Percentiles rank a stretch among this genome's conserved stretches.
phyloP scores from a whole-genome alignment of 345 rosid species.

The Leavenworthia alabamica region DNA sequence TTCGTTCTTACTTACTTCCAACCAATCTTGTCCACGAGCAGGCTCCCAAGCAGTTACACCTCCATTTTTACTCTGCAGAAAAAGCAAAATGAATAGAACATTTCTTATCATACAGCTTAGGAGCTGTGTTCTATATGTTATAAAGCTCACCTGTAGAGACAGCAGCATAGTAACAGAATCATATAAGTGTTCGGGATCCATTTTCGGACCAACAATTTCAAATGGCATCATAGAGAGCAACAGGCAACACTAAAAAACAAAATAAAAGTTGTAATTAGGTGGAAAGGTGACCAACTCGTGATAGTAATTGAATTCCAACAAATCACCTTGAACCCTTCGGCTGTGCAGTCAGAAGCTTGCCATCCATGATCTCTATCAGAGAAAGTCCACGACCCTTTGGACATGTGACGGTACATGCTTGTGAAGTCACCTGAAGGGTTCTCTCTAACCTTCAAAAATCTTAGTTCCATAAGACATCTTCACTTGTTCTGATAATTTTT shows the following conservation, averaged over 20 bases:
- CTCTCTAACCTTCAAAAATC: slow-evolving; percentile 37
- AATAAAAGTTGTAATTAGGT: background rate
- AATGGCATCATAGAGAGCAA: slow-evolving; percentile 65
- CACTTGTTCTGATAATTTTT: background rate
- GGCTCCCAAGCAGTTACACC: slow-evolving; percentile 38
- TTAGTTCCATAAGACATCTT: slow-evolving; percentile 1
- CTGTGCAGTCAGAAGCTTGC: slow-evolving; percentile 37
- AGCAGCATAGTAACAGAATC: slow-evolving; percentile 56
- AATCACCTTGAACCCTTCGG: slow-evolving; percentile 29
- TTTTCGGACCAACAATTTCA: slow-evolving; percentile 51
- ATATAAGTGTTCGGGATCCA: slow-evolving; percentile 43
- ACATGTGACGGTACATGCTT: slow-evolving; percentile 33
- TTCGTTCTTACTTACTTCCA: slow-evolving; percentile 32
- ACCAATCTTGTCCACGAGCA: slow-evolving; percentile 29
- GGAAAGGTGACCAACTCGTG: background rate
- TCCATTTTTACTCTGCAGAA: slow-evolving; percentile 31
- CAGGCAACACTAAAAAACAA: slow-evolving; percentile 50
- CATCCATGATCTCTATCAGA: slow-evolving; percentile 35
- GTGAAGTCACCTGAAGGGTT: slow-evolving; percentile 40
- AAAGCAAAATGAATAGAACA: background rate
- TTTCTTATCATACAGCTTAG: background rate
- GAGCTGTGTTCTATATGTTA: background rate
- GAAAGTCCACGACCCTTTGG: slow-evolving; percentile 36
- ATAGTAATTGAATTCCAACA: background rate
- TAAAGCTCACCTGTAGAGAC: slow-evolving; percentile 47